These are phyloP conservation scores for Venturia effusa DNA, from an alignment of 2,329 filamentous ascomycete species.

Conservation along the genomic window DNA sequence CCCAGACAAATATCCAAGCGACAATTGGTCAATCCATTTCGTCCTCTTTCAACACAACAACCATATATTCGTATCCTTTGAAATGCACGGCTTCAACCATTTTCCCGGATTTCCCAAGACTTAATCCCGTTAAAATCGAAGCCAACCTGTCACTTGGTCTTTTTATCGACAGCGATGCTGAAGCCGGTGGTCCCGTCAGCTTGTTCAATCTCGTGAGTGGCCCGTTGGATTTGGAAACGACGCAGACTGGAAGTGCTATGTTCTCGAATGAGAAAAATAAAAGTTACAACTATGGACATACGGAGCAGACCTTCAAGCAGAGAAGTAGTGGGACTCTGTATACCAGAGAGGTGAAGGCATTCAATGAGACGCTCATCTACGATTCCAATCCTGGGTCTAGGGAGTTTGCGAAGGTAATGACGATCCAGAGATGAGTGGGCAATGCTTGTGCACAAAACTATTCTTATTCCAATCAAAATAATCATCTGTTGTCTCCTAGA, in stretches of 20 bases:
- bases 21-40: slow-evolving; percentile 33
- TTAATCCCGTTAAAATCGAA: background rate
- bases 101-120: background rate
- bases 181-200: background rate
- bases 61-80: background rate
- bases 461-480: too few species aligned
- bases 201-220: background rate
- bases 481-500: too few species aligned
- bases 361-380: background rate
- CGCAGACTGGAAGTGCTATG: background rate
- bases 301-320: background rate
- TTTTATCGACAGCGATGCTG: background rate
- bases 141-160: background rate
- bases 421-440: background rate
- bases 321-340: slow-evolving; percentile 5
- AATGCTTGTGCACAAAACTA: background rate
- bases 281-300: slow-evolving; percentile 3
- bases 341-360: background rate
- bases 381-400: background rate
- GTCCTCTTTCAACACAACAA: background rate
- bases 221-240: background rate
- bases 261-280: background rate
- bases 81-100: background rate
- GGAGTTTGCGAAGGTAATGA: background rate
- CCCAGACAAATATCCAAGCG: slow-evolving; percentile 42